A percentile compares a stretch with the other conserved stretches of the same genome.
Evolutionary conservation across 2,329 filamentous ascomycete genomes (phyloP).

Genomic region (Penicillium aurantiogriseum): DNA sequence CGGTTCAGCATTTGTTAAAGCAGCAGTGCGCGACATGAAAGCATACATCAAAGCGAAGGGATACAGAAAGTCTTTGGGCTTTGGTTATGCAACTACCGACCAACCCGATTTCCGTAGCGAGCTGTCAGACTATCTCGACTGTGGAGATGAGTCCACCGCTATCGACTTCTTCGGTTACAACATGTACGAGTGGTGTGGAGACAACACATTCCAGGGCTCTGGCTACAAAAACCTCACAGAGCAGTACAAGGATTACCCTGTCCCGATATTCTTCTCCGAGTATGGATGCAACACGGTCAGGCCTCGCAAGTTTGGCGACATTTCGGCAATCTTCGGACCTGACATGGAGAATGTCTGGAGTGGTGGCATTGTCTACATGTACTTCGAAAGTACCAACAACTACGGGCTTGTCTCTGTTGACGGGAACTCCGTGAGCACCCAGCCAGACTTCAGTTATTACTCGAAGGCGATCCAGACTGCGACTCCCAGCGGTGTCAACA

Average conservation of each 20-base stretch:
- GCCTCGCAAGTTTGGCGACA: conserved; percentile 79
- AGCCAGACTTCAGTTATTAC: conserved; percentile 2
- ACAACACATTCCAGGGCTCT: conserved; percentile 71
- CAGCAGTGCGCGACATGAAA: conserved; percentile 92
- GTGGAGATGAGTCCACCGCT: conserved; percentile 60
- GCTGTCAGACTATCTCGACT: conserved; percentile 92
- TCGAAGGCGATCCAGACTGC: conserved; percentile 3
- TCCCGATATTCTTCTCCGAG: conserved; percentile 95
- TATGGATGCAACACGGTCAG: conserved; percentile 84
- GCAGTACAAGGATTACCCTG: conserved; percentile 82
- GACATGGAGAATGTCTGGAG: conserved; percentile 84
- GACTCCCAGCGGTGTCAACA: neutral
- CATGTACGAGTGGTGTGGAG: conserved; percentile 97
- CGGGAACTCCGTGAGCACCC: conserved; percentile 60
- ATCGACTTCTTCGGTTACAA: conserved; percentile 99
- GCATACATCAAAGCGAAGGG: conserved; percentile 76
- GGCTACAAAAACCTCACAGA: conserved; percentile 76
- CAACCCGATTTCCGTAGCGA: conserved; percentile 67
- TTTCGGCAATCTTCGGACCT: conserved; percentile 70
- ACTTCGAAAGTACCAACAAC: conserved; percentile 84
- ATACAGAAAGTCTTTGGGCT: conserved; percentile 69
- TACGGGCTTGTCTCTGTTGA: conserved; percentile 68
- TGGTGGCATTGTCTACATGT: conserved; percentile 97
- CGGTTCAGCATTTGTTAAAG: conserved; percentile 88
- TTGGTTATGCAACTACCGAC: conserved; percentile 63